phyloP scores from a whole-genome alignment of 169 alveolate species.

The Cryptosporidium muris region DNA sequence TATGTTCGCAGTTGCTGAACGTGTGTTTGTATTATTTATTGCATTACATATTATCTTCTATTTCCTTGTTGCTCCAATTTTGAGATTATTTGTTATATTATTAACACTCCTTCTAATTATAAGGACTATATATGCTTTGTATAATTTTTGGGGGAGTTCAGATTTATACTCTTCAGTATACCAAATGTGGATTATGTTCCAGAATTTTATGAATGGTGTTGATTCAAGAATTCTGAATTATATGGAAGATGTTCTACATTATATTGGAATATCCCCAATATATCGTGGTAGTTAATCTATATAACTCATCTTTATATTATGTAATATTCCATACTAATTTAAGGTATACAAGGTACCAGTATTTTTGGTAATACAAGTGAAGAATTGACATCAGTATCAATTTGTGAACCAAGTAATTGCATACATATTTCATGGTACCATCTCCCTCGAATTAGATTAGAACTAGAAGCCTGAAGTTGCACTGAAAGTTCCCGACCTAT shows the following conservation, averaged over 20 bases:
- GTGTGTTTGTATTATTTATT: constrained; percentile 18
- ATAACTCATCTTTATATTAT: neutral
- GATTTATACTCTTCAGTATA: neutral
- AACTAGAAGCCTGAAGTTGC: constrained; percentile 1
- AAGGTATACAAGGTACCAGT: constrained; percentile 22
- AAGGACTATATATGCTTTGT: constrained; percentile 30
- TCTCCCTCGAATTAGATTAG: constrained; percentile 58
- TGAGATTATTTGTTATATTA: constrained; percentile 5
- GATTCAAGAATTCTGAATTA: constrained; percentile 36
- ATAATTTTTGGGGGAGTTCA: constrained; percentile 13
- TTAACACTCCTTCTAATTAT: constrained; percentile 5
- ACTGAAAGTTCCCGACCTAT: no score
- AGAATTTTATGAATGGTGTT: constrained; percentile 6
- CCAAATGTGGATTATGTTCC: constrained; percentile 1
- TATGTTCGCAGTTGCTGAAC: constrained; percentile 69
- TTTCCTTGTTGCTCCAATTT: constrained; percentile 42
- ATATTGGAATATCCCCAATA: constrained; percentile 13
- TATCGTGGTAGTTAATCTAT: constrained; percentile 5
- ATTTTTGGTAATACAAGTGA: constrained; percentile 39
- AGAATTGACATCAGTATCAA: constrained; percentile 55
- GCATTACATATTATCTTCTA: neutral
- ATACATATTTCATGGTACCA: constrained; percentile 67
- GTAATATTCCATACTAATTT: neutral
- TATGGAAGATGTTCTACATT: constrained; percentile 28
- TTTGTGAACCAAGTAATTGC: constrained; percentile 34